Base-by-base conservation (phyloP, 345 rosid genomes). In the Cardamine occulta region DNA sequence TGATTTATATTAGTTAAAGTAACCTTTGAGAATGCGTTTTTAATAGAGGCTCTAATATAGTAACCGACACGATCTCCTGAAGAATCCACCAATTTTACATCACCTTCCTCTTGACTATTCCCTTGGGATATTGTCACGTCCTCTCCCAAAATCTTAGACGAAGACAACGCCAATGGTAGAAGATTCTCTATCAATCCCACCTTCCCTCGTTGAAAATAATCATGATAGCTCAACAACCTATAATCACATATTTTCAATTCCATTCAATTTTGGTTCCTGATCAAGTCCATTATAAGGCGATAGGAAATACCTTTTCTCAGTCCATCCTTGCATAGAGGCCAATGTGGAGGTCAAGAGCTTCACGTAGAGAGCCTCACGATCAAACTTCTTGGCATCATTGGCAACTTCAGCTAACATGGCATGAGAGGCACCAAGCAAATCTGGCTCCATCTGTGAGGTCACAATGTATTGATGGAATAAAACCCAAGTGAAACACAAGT, bases 401-500 rank as follows among this genome's bases (percentile, higher is more conserved):
- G 86, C 89, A 26, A 91, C 93, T 80, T 91, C 96, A 0, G 88
- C 84, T 52, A 94, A 56, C 93, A 94, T 83, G 0, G 88, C 82
- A n/a, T 86, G 88, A 1, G 97, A 74, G 6, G 97, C 97, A 6
- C 75, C 80, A 13, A 90, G 88, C 73, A 94, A 87, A 68, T 86
- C 96, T 1, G 93, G 91, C 67, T 91, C 97, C 28, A 80, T 61
- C 31, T 88, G 91, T 3, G 81, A 73, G 2, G 96, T 94, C 17
- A 51, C 73, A 4, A 90, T 85, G 60, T 91, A 90, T 23, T 86
- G 96, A 23, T 86, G 87, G 63, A 94, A 90, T 48, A 91, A 59
- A 62, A 91, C 89, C 98, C 98, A 94, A 3, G 95, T 82, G 68
- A 91, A 87, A 82, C 93, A 90, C 18, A 87, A 29, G 70, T 88